Evolutionary conservation across 2,329 filamentous ascomycete species (phyloP).

Genomic region (Chaetomium strumarium): DNA sequence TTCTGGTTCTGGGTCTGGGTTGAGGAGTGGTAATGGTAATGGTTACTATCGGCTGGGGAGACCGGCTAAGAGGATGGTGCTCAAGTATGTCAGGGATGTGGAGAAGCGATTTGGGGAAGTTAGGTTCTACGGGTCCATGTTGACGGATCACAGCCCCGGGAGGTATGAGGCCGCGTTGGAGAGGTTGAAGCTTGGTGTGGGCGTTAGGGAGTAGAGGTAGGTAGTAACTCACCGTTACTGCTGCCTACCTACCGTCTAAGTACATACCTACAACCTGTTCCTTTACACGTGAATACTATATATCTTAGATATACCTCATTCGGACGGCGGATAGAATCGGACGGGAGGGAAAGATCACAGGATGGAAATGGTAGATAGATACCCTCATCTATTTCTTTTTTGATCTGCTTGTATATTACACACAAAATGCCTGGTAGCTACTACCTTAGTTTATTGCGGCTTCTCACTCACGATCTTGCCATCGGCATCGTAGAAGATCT

Average conservation of each 20-base stretch:
- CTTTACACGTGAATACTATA: too few relatives aligned
- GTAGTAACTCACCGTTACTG: not conserved
- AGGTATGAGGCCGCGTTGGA: slow-evolving; percentile 66
- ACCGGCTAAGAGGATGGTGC: slow-evolving; percentile 61
- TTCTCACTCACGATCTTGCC: slow-evolving; percentile 52
- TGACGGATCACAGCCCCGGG: slow-evolving; percentile 69
- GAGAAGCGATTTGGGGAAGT: slow-evolving; percentile 65
- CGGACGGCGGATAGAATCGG: too few relatives aligned
- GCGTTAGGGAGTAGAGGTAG: not conserved
- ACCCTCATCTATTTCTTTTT: not conserved
- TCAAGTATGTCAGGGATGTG: slow-evolving; percentile 67
- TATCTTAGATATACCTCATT: too few relatives aligned
- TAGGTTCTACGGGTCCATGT: slow-evolving; percentile 65
- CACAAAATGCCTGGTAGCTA: not conserved
- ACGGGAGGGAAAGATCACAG: too few relatives aligned
- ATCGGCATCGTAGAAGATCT: slow-evolving; percentile 64
- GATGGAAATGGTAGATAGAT: too few relatives aligned
- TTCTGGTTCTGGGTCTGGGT: slow-evolving; percentile 1
- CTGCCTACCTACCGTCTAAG: not conserved
- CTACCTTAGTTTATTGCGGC: slow-evolving; percentile 22
- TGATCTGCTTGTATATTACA: slow-evolving; percentile 1
- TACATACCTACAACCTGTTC: too few relatives aligned
- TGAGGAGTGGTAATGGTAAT: not conserved
- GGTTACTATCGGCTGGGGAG: slow-evolving; percentile 26
- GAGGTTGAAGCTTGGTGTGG: slow-evolving; percentile 48